These are phyloP conservation scores for Beauveria bassiana DNA, from an alignment of 2,329 filamentous ascomycete genomes.

Conservation along the genomic window DNA sequence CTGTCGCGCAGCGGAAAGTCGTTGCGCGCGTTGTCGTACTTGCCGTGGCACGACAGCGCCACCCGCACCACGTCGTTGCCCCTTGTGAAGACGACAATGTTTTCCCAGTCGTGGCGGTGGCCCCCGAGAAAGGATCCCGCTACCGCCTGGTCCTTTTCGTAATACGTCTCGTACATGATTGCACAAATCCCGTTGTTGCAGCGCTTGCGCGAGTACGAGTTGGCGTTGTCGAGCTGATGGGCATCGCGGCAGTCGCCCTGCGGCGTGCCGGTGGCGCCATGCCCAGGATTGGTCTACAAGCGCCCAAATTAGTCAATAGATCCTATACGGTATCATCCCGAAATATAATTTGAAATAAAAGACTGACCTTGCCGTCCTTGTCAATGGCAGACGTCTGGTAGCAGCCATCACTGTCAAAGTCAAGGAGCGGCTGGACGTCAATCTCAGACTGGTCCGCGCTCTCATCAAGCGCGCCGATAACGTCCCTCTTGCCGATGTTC, in stretches of 20 bases:
- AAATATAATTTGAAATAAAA: neutral
- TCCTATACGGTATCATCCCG: neutral
- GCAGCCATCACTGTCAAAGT: slow-evolving; percentile 33
- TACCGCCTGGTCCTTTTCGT: slow-evolving; percentile 36
- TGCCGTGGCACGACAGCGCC: slow-evolving; percentile 22
- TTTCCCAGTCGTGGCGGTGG: slow-evolving; percentile 36
- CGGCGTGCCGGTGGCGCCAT: slow-evolving; percentile 20
- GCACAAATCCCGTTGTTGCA: slow-evolving; percentile 28
- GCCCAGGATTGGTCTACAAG: slow-evolving; percentile 20
- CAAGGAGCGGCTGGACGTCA: slow-evolving; percentile 29
- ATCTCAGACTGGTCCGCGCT: slow-evolving; percentile 26
- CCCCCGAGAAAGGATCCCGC: slow-evolving; percentile 23
- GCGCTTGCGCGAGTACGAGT: slow-evolving; percentile 24
- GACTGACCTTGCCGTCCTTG: slow-evolving; percentile 22
- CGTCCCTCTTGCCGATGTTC: slow-evolving; percentile 16
- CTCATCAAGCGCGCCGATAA: slow-evolving; percentile 24
- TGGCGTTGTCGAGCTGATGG: slow-evolving; percentile 23
- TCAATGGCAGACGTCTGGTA: slow-evolving; percentile 41
- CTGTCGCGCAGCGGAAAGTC: slow-evolving; percentile 16
- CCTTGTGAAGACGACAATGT: slow-evolving; percentile 26
- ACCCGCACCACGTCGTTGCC: slow-evolving; percentile 20
- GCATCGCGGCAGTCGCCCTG: slow-evolving; percentile 24
- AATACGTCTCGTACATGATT: slow-evolving; percentile 30
- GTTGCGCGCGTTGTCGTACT: slow-evolving; percentile 19
- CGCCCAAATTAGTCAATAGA: neutral